These are phyloP conservation scores for Pichia norvegensis DNA, from an alignment of 1,139 yeast species.

Conservation along the genomic window DNA sequence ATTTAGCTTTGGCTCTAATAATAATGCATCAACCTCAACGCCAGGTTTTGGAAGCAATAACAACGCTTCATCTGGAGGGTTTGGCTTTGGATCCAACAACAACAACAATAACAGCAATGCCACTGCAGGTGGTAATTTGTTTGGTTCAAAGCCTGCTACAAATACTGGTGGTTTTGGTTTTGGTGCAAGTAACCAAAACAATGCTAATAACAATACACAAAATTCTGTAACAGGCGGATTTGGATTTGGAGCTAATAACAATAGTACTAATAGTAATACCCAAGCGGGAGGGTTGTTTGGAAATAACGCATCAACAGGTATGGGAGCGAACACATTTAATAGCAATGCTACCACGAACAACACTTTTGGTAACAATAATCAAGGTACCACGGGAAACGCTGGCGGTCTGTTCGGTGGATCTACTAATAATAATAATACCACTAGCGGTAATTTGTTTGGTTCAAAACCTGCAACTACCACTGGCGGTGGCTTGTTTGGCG, in stretches of 20 bases:
- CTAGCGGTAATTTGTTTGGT: constrained; percentile 10
- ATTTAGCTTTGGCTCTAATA: constrained; percentile 12
- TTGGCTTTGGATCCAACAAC: constrained; percentile 5
- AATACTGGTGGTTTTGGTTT: constrained; percentile 13
- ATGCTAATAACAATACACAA: constrained; percentile 8
- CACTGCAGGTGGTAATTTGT: constrained; percentile 13
- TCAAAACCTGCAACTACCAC: background rate
- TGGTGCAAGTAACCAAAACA: constrained; percentile 6
- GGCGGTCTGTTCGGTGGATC: background rate
- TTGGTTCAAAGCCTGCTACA: constrained; percentile 15
- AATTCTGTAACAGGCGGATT: constrained; percentile 21
- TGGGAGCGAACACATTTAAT: background rate
- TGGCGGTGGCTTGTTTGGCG: background rate
- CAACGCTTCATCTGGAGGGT: constrained; percentile 3
- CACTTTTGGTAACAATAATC: constrained; percentile 6
- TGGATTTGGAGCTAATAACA: constrained; percentile 23
- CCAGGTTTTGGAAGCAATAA: constrained; percentile 4
- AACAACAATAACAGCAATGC: constrained; percentile 1
- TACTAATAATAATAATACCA: background rate
- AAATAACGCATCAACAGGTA: constrained; percentile 2
- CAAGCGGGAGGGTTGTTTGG: constrained; percentile 8
- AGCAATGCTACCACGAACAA: constrained; percentile 5
- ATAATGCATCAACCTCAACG: background rate
- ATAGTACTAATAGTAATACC: background rate
- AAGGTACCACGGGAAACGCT: constrained; percentile 13